Evolutionary conservation across 352 stramenopile genomes (phyloP).

Genomic region (Saprolegnia diclina): DNA sequence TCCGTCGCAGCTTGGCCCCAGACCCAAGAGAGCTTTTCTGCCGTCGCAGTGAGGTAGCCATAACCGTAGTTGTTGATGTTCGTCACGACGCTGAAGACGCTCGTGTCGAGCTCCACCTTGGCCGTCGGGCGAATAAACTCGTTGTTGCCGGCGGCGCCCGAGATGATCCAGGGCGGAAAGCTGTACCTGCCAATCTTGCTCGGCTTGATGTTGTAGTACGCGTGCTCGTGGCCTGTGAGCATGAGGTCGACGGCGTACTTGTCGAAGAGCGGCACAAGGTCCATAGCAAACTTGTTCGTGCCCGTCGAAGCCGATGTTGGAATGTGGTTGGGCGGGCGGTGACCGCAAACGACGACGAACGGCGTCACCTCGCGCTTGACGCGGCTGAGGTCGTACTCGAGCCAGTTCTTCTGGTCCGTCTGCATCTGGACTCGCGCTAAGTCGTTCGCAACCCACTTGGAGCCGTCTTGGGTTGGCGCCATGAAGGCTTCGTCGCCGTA

Average conservation of each 20-base stretch:
- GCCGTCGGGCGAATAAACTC: conserved; percentile 53
- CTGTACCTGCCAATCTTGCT: conserved; percentile 43
- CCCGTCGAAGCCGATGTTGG: conserved; percentile 35
- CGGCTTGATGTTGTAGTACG: conserved; percentile 58
- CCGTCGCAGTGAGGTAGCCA: conserved; percentile 59
- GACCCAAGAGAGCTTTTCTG: conserved; percentile 32
- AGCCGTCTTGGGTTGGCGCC: conserved; percentile 38
- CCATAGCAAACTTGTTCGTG: conserved; percentile 51
- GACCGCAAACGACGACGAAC: conserved; percentile 66
- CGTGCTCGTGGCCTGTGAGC: conserved; percentile 64
- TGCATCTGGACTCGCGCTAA: conserved; percentile 32
- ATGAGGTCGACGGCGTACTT: conserved; percentile 71
- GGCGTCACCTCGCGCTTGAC: conserved; percentile 53
- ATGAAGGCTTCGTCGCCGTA: conserved; percentile 64
- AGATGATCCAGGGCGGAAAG: conserved; percentile 67
- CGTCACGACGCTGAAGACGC: conserved; percentile 49
- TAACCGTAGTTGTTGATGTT: conserved; percentile 71
- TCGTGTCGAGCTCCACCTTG: conserved; percentile 39
- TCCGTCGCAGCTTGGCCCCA: conserved; percentile 10
- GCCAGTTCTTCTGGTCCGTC: conserved; percentile 44
- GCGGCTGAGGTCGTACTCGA: conserved; percentile 64
- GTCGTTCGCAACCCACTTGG: conserved; percentile 49
- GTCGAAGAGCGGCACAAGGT: conserved; percentile 67
- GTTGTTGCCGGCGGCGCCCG: conserved; percentile 66
- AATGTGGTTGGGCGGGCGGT: conserved; percentile 68